A percentile compares a stretch with the other conserved stretches of the same genome.
Evolutionary conservation across 306 rosid genomes (phyloP).

Genomic region (Lablab purpureus): DNA sequence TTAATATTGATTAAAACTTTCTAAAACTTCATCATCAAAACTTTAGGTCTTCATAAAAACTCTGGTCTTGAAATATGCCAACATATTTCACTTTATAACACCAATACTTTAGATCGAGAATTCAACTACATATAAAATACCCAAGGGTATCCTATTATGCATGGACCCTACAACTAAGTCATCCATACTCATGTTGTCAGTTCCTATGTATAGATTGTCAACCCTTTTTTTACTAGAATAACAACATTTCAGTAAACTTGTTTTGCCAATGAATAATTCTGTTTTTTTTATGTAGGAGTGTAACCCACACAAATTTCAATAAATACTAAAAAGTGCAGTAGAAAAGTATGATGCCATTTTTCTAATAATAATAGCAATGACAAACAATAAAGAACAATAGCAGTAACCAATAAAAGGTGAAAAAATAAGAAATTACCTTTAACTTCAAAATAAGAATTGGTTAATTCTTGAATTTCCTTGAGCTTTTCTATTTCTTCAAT

Average conservation of each 20-base stretch:
- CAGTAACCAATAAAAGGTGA: constrained; percentile 1
- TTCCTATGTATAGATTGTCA: constrained; percentile 57
- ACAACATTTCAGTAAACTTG: constrained; percentile 70
- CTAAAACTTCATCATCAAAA: no score
- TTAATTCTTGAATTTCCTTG: constrained; percentile 60
- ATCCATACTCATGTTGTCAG: constrained; percentile 73
- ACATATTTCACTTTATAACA: no score
- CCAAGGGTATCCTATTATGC: constrained; percentile 42
- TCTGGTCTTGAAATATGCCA: no score
- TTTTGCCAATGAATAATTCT: constrained; percentile 68
- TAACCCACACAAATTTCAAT: background rate
- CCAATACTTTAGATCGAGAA: background rate
- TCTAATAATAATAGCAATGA: background rate
- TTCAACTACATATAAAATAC: constrained; percentile 22
- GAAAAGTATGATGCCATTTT: background rate
- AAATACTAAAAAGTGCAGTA: background rate
- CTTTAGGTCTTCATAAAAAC: no score
- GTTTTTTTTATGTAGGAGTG: constrained; percentile 58
- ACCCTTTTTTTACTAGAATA: constrained; percentile 53
- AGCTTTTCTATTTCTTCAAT: constrained; percentile 78
- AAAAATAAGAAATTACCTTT: constrained; percentile 57
- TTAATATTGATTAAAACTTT: no score
- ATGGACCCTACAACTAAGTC: constrained; percentile 70
- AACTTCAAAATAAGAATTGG: constrained; percentile 64
- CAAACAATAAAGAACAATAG: background rate